A percentile compares a stretch with the other conserved stretches of the same genome.
Conservation (phyloP, 1,284 basidiomycete genomes). For the Tremellales sp. region DNA sequence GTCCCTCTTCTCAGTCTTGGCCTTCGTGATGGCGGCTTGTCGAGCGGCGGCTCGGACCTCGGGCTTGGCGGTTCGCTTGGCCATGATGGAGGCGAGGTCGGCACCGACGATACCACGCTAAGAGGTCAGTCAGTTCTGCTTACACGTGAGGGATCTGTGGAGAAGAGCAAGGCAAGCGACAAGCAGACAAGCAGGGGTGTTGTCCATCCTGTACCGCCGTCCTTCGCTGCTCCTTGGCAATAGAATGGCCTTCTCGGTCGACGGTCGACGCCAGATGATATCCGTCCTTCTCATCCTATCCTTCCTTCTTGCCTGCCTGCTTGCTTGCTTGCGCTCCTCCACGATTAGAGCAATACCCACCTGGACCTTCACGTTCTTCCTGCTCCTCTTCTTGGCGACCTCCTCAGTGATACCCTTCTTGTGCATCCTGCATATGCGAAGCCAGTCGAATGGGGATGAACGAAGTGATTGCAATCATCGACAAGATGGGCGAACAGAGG, state of each 20-base stretch:
- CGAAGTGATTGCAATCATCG: too few species aligned
- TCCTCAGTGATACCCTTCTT: conserved; percentile 99
- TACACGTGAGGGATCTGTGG: too few species aligned
- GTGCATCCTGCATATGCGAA: conserved; percentile 65
- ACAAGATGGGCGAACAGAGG: not conserved
- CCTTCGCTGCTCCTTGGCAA: not conserved
- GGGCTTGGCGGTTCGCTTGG: conserved; percentile 85
- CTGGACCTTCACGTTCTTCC: conserved; percentile 90
- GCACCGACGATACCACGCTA: conserved; percentile 98
- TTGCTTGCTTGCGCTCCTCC: not conserved
- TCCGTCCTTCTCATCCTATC: not conserved
- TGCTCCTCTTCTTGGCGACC: conserved; percentile 96
- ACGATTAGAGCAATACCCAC: conserved; percentile 40
- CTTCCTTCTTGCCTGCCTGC: not conserved
- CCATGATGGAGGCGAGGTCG: conserved; percentile 83
- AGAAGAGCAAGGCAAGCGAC: too few species aligned
- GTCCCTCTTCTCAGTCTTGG: conserved; percentile 91
- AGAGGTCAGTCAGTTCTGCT: not conserved
- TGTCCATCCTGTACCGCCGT: not conserved
- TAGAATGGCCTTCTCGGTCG: too few species aligned
- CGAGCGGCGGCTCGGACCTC: conserved; percentile 78
- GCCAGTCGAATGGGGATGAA: not conserved
- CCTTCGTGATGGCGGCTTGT: conserved; percentile 80
- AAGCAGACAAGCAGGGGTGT: too few species aligned
- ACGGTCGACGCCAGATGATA: not conserved